These are phyloP conservation scores for Ceriops tagal DNA, from an alignment of 345 rosid species.

Conservation along the genomic window DNA sequence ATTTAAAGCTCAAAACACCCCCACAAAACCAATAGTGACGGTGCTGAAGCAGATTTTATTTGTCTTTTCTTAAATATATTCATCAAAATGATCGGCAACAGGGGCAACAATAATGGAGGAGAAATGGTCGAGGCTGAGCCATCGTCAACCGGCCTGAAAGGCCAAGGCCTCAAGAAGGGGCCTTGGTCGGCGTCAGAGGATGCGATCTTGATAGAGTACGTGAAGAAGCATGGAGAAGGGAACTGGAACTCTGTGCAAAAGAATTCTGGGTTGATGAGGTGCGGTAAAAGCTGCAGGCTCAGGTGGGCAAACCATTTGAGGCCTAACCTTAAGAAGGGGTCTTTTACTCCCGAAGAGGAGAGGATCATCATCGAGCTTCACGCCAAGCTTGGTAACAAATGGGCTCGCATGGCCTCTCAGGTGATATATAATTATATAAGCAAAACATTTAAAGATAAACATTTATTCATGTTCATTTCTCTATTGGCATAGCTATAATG, in stretches of 20 bases:
- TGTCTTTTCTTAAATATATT: neutral
- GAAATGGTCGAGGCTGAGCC: neutral
- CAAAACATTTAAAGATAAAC: too few relatives aligned
- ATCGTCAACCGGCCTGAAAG: constrained; percentile 4
- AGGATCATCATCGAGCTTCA: constrained; percentile 68
- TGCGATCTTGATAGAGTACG: constrained; percentile 63
- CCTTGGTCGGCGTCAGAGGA: constrained; percentile 86
- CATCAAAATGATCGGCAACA: constrained; percentile 22
- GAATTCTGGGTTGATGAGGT: constrained; percentile 68
- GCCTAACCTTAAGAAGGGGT: constrained; percentile 76
- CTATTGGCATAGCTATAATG: too few relatives aligned
- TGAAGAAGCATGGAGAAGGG: constrained; percentile 70
- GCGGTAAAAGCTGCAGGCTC: constrained; percentile 85
- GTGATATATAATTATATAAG: constrained; percentile 21
- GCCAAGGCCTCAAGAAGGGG: constrained; percentile 64
- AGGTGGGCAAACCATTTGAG: constrained; percentile 93
- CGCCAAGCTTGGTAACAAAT: constrained; percentile 78
- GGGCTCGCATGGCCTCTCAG: constrained; percentile 98
- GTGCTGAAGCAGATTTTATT: neutral
- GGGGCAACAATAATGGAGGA: neutral
- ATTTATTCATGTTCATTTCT: too few relatives aligned
- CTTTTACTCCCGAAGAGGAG: constrained; percentile 69
- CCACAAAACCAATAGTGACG: neutral
- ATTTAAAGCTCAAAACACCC: constrained; percentile 3
- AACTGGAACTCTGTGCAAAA: constrained; percentile 81